These are phyloP conservation scores for Ogataea henricii DNA, from an alignment of 805 yeast genomes.

Conservation along the genomic window DNA sequence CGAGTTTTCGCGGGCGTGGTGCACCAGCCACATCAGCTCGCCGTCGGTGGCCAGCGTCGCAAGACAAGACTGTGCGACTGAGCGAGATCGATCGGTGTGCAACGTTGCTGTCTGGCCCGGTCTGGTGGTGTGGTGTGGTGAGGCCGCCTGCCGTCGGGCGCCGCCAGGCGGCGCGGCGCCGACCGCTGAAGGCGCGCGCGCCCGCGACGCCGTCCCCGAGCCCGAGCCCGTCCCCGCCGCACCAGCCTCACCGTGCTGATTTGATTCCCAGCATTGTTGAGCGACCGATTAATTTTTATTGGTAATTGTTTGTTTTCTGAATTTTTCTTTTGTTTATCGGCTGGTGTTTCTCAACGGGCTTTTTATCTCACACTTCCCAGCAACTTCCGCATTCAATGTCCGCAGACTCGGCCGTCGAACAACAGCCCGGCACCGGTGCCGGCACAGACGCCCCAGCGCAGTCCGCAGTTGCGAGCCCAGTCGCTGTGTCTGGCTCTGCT, in stretches of 20 bases:
- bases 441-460: conserved; percentile 7
- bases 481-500: neutral
- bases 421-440: conserved; percentile 9
- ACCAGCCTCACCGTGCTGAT: conserved; percentile 5
- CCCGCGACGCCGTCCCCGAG: too few relatives aligned
- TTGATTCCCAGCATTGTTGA: conserved; percentile 3
- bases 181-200: neutral
- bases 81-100: too few relatives aligned
- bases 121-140: too few relatives aligned
- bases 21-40: neutral
- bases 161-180: too few relatives aligned
- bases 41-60: too few relatives aligned
- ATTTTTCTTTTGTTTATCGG: conserved; percentile 1
- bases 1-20: neutral
- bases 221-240: neutral
- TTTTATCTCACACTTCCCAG: neutral
- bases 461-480: neutral
- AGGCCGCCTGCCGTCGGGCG: too few relatives aligned
- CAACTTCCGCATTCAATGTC: conserved; percentile 5
- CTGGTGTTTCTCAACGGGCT: neutral
- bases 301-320: conserved; percentile 4
- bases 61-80: too few relatives aligned
- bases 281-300: conserved; percentile 7
- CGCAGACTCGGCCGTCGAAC: conserved; percentile 9
- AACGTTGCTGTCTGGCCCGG: too few relatives aligned